Base-by-base conservation (phyloP, 1,139 yeast species). In the Torulaspora pretoriensis region DNA sequence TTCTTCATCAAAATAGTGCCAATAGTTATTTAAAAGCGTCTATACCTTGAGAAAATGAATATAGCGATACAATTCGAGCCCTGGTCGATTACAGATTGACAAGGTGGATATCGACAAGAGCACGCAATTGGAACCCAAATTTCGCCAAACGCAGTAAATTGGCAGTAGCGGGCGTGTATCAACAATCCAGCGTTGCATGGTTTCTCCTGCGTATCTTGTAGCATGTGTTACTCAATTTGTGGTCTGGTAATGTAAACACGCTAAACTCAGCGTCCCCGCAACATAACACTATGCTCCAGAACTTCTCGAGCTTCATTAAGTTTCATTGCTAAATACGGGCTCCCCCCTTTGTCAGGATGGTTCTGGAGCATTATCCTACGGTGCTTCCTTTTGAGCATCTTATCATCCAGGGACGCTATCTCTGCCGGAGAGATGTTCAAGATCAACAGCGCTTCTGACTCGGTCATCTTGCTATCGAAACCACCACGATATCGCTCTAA, bases 301-400 rank as follows among this genome's bases (percentile, higher is more conserved):
- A 61, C 40, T 19, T 63, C 64, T 38, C 57, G 54, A 42, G 98
- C 98, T 69, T 92, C 97, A 65, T 92, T 92, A 53, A 92, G 86
- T 72, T 92, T 92, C 44, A 96, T 88, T 48, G 98, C 97, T 63
- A 92, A 68, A 59, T 78, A 90, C n/a, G 97, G 92, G 22, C 95
- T 84, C 3, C 98, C 98, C 35, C 97, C 97, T 62, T 90, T 85
- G 70, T 92, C 98, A 6, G 98, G 98, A 65, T 92, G 98, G 68
- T 90, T 90, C 46, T 84, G 75, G 60, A 92, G 72, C 94, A 90
- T 86, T 68, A 88, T 85, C 60, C 76, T 77, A 69, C 97, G 78
- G 65, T 92, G 97, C 47, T 86, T 86, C 51, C 84, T 95, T 68
- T 89, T 90, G 56, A 92, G 75, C 64, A 81, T 81, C 44, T 79